These are phyloP conservation scores for Cutaneotrichosporon sp. DNA, from an alignment of 1,284 basidiomycete species.

Conservation along the genomic window DNA sequence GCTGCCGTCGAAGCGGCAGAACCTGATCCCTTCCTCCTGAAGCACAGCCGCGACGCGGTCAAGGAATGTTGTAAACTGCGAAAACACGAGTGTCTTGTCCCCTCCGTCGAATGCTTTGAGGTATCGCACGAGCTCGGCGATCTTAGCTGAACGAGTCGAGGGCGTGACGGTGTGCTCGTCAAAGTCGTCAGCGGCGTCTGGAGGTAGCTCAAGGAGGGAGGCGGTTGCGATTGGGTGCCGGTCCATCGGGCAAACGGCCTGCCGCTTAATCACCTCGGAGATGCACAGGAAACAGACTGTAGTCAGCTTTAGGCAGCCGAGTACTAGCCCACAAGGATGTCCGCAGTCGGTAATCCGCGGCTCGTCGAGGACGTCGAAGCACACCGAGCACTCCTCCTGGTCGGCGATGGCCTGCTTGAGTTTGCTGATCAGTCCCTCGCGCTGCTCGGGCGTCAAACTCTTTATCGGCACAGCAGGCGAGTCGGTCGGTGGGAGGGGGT, in stretches of 20 bases:
- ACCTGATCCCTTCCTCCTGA: constrained; percentile 63
- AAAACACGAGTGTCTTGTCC: constrained; percentile 78
- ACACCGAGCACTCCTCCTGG: constrained; percentile 71
- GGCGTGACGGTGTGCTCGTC: constrained; percentile 18
- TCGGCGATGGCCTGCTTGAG: constrained; percentile 70
- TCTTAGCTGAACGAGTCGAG: constrained; percentile 65
- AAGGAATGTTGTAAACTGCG: constrained; percentile 76
- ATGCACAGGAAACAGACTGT: constrained; percentile 59
- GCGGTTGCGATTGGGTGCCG: constrained; percentile 59
- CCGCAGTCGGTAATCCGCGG: constrained; percentile 73
- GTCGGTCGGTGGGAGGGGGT: constrained; percentile 28
- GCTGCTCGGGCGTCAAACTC: constrained; percentile 32
- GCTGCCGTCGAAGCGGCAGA: constrained; percentile 72
- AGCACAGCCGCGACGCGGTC: constrained; percentile 69
- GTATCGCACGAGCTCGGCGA: constrained; percentile 69
- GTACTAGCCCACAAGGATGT: constrained; percentile 55
- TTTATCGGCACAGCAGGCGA: constrained; percentile 38
- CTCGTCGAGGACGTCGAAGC: constrained; percentile 61
- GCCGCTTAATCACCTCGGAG: constrained; percentile 58
- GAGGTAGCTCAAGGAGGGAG: constrained; percentile 65
- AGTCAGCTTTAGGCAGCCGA: background rate
- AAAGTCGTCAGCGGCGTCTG: constrained; percentile 39
- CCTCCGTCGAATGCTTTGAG: constrained; percentile 61
- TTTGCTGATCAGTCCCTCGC: constrained; percentile 56
- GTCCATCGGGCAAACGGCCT: constrained; percentile 78